phyloP scores from a whole-genome alignment of 495 filamentous ascomycete species.

The Aspergillus avenaceus region DNA sequence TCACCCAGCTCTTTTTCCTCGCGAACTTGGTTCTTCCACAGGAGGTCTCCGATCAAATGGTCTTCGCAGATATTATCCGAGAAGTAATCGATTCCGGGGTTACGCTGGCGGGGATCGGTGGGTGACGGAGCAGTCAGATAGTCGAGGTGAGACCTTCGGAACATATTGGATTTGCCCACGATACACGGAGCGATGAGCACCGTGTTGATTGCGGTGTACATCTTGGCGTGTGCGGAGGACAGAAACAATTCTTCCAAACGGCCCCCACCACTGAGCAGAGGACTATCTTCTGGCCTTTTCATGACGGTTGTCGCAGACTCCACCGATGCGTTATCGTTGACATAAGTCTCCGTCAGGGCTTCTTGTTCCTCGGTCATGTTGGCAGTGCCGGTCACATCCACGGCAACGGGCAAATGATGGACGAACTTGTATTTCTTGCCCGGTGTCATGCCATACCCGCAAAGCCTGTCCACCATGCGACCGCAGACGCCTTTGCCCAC shows the following conservation, averaged over 20 bases:
- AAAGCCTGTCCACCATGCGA: constrained; percentile 83
- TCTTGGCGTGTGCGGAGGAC: constrained; percentile 91
- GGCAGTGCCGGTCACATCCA: constrained; percentile 57
- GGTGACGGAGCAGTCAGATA: constrained; percentile 59
- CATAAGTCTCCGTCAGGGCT: constrained; percentile 32
- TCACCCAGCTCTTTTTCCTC: constrained; percentile 39
- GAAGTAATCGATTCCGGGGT: constrained; percentile 83
- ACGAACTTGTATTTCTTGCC: constrained; percentile 82
- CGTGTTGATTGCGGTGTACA: constrained; percentile 97
- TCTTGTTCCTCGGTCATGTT: constrained; percentile 35
- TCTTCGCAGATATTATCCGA: constrained; percentile 97
- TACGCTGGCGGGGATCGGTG: constrained; percentile 26
- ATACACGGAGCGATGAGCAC: constrained; percentile 88
- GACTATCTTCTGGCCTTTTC: constrained; percentile 10
- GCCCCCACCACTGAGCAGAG: constrained; percentile 59
- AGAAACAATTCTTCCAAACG: constrained; percentile 91
- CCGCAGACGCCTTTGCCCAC: constrained; percentile 71
- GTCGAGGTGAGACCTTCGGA: constrained; percentile 86
- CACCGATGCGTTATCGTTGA: constrained; percentile 1
- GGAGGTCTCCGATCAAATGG: constrained; percentile 87
- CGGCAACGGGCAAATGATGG: constrained; percentile 84
- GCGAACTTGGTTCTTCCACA: constrained; percentile 62
- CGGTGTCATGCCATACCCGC: constrained; percentile 52
- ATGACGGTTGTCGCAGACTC: neutral
- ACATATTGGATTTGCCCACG: constrained; percentile 98